Evolutionary conservation across 345 rosid genomes (phyloP).

Genomic region (Pistacia vera): DNA sequence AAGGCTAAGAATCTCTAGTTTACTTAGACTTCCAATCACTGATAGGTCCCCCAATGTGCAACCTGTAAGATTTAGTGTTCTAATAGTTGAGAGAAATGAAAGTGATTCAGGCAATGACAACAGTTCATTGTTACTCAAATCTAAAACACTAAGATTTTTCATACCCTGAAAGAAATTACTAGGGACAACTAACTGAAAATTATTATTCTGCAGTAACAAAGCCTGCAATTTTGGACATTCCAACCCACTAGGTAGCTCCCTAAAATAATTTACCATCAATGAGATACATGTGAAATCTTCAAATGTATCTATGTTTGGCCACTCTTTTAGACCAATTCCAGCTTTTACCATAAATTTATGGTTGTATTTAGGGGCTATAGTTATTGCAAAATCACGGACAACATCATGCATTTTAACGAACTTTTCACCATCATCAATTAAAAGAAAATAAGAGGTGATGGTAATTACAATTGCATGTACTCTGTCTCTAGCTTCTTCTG

Average conservation of each 20-base stretch:
- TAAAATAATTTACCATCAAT: neutral
- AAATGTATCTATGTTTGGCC: neutral
- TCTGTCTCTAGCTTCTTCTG: neutral
- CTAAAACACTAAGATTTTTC: constrained; percentile 1
- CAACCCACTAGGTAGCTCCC: neutral
- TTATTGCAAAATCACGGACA: neutral
- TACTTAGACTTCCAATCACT: too few relatives aligned
- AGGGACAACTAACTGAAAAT: neutral
- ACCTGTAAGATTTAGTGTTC: neutral
- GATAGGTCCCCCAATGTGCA: too few relatives aligned
- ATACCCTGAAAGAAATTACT: neutral
- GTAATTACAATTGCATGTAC: neutral
- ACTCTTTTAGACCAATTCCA: neutral
- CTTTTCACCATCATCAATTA: neutral
- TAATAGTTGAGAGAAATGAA: neutral
- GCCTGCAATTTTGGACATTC: constrained; percentile 9
- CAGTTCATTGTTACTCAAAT: neutral
- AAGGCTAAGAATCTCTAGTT: neutral
- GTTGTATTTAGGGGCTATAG: neutral
- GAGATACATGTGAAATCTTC: neutral
- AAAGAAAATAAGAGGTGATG: neutral
- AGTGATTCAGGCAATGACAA: neutral
- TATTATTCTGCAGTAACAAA: neutral
- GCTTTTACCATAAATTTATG: neutral
- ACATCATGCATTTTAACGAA: neutral